Evolutionary conservation across 2,329 filamentous ascomycete genomes (phyloP), one percentile per base, ranked within the genome.

Genomic region (Diaporthe vaccinii): DNA sequence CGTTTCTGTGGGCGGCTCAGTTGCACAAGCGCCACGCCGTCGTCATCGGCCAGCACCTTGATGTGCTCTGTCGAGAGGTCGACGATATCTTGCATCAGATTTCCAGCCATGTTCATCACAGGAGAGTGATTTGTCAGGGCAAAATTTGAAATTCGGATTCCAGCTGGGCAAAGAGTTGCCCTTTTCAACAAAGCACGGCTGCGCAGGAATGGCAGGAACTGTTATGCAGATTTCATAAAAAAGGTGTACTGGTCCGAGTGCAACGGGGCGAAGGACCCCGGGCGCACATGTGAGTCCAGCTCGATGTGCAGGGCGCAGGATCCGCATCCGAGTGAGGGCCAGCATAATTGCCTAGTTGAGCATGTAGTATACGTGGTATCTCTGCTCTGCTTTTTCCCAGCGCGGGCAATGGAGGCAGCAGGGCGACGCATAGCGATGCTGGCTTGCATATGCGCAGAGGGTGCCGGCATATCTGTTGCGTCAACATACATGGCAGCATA

Each of bases 1-100:
- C 89, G 85, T 80, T 91, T 91, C 61, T 85, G 84, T 2, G 88
- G 89, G 3, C 90, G 85, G 81, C 90, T 88, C 76, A 91, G 81
- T 20, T 86, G 85, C 74, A 91, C 79, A 39, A 90, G 79, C 44
- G 87, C 83, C 36, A 90, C 84, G 67, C 83, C 84, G 31, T 81
- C 79, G 28, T 76, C 65, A 76, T 77, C 74, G 76, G 67, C 58
- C 55, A 72, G 53, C 71, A 76, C 67, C 25, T 75, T 14, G 74
- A 69, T 12, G 59, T 76, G 61, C 46, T 53, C 61, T 36, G 53
- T 44, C 41, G 49, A 69, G 65, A 69, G 22, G 65, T 41, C 34
- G 34, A 55, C 49, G 65, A 69, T 28, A 41, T 69, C 65, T 55
- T 69, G 65, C 65, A 69, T 69, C 65, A 55, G 49, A 55, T 39